A percentile compares a stretch with the other conserved stretches of the same genome.
Conservation (phyloP, 768 basidiomycete genomes). For the Russula vinacea region DNA sequence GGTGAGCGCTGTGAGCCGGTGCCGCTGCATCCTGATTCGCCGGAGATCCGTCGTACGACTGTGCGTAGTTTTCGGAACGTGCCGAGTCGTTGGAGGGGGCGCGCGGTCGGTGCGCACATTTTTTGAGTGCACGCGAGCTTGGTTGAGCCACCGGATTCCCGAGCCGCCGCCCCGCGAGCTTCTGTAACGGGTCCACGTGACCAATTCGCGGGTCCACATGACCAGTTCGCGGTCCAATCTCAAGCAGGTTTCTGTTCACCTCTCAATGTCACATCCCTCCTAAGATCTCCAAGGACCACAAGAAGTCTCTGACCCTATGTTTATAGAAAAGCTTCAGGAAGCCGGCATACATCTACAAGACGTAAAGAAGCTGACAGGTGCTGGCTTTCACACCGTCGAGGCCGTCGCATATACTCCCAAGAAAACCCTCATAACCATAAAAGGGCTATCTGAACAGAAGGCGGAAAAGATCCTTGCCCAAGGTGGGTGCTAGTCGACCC, state of each 20-base stretch:
- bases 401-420: constrained; percentile 96
- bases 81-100: no score
- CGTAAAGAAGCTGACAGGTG: constrained; percentile 91
- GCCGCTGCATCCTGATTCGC: no score
- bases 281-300: constrained; percentile 48
- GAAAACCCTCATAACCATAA: constrained; percentile 84
- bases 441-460: constrained; percentile 95
- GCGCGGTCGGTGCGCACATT: no score
- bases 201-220: no score
- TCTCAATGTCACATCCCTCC: constrained; percentile 54
- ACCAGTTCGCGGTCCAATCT: background rate
- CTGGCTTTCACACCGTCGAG: constrained; percentile 91
- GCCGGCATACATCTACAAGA: constrained; percentile 86
- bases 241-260: background rate
- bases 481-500: constrained; percentile 51
- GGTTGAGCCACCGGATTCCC: no score
- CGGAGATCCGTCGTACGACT: no score
- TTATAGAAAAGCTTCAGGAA: constrained; percentile 82
- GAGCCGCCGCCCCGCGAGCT: no score
- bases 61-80: no score
- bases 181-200: no score
- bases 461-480: constrained; percentile 94
- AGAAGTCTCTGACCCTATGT: constrained; percentile 71
- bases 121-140: no score
- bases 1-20: no score